A percentile compares a stretch with the other conserved stretches of the same genome.
These are phyloP conservation scores for Chrysochromulina parva DNA, from an alignment of 78 protist genomes.

Conservation along the genomic window DNA sequence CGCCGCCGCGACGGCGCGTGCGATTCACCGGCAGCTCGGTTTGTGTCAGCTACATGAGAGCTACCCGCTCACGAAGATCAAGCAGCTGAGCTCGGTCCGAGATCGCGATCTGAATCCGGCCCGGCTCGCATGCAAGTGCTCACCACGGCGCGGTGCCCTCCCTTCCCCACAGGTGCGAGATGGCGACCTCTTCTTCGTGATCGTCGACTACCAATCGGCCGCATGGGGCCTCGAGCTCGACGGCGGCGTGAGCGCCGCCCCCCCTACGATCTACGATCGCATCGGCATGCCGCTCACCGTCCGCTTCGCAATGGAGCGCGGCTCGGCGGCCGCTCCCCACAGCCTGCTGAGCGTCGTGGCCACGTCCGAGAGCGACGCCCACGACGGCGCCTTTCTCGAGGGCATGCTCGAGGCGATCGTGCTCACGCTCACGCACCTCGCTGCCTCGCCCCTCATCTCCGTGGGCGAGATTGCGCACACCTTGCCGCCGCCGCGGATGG, in stretches of 20 bases:
- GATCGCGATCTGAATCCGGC: too few relatives aligned
- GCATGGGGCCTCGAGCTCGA: background rate
- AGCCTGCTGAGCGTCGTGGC: background rate
- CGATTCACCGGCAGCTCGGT: background rate
- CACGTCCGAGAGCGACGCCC: background rate
- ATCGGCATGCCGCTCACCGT: background rate
- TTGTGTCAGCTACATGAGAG: background rate
- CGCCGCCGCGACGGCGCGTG: background rate
- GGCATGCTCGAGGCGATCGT: background rate
- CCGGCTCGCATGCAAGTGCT: too few relatives aligned
- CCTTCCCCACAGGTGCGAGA: too few relatives aligned
- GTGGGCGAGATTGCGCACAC: too few relatives aligned
- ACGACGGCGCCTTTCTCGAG: background rate
- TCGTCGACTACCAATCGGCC: background rate
- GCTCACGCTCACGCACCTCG: background rate
- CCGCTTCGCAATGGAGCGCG: background rate
- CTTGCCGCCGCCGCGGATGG: too few relatives aligned
- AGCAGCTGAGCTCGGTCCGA: background rate
- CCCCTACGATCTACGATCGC: background rate
- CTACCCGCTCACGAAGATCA: background rate
- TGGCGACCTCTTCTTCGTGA: background rate
- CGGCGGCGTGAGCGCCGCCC: background rate
- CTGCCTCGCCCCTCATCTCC: too few relatives aligned
- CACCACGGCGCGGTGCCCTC: too few relatives aligned
- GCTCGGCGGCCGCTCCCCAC: background rate